Evolutionary conservation across 1,284 basidiomycete species (phyloP).

Genomic region (Apiotrichum porosum): DNA sequence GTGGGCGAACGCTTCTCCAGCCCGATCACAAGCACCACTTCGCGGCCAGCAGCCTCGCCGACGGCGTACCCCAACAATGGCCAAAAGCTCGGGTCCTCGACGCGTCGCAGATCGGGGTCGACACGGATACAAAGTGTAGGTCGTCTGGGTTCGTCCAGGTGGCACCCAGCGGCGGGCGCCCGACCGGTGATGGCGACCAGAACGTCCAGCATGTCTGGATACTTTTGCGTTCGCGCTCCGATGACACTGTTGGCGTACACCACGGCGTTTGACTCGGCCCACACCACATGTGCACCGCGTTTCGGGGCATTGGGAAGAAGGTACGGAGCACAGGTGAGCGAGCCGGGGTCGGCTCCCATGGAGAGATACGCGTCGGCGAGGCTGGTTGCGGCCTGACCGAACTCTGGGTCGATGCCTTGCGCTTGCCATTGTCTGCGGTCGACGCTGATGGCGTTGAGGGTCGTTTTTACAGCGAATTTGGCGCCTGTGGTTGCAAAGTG

Average conservation of each 20-base stretch:
- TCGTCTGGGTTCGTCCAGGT: background rate
- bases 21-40: conserved; percentile 2
- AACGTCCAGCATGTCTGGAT: conserved; percentile 16
- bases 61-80: conserved; percentile 9
- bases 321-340: conserved; percentile 13
- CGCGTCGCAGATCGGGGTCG: background rate
- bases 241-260: conserved; percentile 12
- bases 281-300: conserved; percentile 1
- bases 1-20: conserved; percentile 3
- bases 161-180: conserved; percentile 5
- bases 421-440: conserved; percentile 1
- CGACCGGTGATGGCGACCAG: conserved; percentile 10
- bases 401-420: background rate
- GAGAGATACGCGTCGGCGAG: conserved; percentile 3
- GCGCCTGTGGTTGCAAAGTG: conserved; percentile 6
- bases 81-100: background rate
- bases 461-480: conserved; percentile 9
- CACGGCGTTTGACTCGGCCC: conserved; percentile 14
- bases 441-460: conserved; percentile 9
- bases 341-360: background rate
- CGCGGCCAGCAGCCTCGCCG: background rate
- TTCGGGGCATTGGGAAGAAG: conserved; percentile 5
- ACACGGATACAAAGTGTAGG: background rate
- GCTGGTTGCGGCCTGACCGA: background rate
- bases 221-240: conserved; percentile 12